A percentile compares a stretch with the other conserved stretches of the same genome.
phyloP scores from a whole-genome alignment of 495 filamentous ascomycete genomes.

The Penicillium bovifimosum region DNA sequence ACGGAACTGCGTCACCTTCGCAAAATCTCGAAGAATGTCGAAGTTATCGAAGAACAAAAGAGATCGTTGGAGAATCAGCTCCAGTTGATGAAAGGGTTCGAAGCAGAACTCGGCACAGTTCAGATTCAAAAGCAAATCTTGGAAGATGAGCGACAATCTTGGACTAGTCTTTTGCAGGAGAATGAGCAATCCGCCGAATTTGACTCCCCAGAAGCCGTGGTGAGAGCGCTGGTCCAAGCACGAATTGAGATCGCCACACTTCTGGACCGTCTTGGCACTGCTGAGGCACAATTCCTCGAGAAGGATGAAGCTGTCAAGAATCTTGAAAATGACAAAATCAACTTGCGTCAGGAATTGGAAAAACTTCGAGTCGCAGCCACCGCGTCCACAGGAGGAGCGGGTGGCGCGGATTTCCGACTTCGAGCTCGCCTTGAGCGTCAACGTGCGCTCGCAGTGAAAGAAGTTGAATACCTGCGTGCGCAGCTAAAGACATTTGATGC shows the following conservation, averaged over 20 bases:
- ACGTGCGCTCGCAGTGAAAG: slow-evolving; percentile 76
- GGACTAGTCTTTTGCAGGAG: slow-evolving; percentile 79
- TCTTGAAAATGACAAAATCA: slow-evolving; percentile 62
- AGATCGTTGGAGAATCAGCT: slow-evolving; percentile 71
- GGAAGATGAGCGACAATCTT: slow-evolving; percentile 81
- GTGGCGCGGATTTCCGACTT: slow-evolving; percentile 46
- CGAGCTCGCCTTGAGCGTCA: slow-evolving; percentile 79
- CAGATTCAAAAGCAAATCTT: slow-evolving; percentile 77
- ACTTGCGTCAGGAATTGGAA: slow-evolving; percentile 61
- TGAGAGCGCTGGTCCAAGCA: slow-evolving; percentile 74
- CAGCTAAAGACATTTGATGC: slow-evolving; percentile 88
- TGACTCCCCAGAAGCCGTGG: slow-evolving; percentile 82
- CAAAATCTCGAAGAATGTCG: slow-evolving; percentile 73
- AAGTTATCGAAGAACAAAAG: slow-evolving; percentile 97
- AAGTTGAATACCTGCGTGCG: slow-evolving; percentile 87
- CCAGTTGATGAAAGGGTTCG: slow-evolving; percentile 65
- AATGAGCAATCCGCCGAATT: slow-evolving; percentile 64
- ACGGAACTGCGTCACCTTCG: slow-evolving; percentile 74
- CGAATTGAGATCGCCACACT: slow-evolving; percentile 71
- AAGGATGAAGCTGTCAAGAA: slow-evolving; percentile 71
- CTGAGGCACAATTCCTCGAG: slow-evolving; percentile 73
- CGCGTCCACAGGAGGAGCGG: slow-evolving; percentile 30
- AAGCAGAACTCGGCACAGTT: slow-evolving; percentile 69
- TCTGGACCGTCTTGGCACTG: slow-evolving; percentile 66
- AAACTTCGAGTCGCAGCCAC: slow-evolving; percentile 46